Evolutionary conservation across 371 early-diverging fungal species (phyloP), one percentile per base, ranked within the genome.

Genomic region (Basidiobolus meristosporus): DNA sequence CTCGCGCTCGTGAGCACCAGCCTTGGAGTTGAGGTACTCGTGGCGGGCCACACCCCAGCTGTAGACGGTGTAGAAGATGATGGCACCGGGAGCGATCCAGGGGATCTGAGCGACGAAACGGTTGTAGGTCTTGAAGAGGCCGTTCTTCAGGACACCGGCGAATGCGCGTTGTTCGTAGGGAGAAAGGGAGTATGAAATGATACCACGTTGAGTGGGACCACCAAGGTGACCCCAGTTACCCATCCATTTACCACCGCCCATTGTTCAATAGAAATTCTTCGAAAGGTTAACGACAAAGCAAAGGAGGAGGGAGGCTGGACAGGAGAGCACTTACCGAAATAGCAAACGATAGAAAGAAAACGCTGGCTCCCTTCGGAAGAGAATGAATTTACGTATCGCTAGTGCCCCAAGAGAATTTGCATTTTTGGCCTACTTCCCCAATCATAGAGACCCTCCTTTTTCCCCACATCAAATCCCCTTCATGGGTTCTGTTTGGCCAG

Each of bases 111-210:
- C 69, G 31, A 62, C 51, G 40, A 70, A 61, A 51, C 84, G 77
- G 47, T 80, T 76, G 55, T 75, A 60, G 43, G 77, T 69, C 70
- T 82, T 82, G 70, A 77, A 77, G 32, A 81, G 59, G 26, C 77
- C 79, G 43, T 77, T 69, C 51, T 63, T 67, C 41, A 70, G 55
- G 37, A 66, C 73, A 50, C 79, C 79, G 44, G 77, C 78, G 43
- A 80, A 81, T 45, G 73, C 61, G 46, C 69, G 73, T 59, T 81
- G 81, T 59, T 81, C 71, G 63, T 67, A 82, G 31, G 81, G 76
- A 23, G 86, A 85, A 37, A 82, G 56, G 42, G 66, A 42, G 64
- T 85, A 85, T 17, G 72, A 68, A 21, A 53, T 42, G 34, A 53
- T 49, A 14, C 49, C 46, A 16, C 30, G 41, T 44, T 53, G 53